phyloP scores from a whole-genome alignment of 495 filamentous ascomycete species.

The Penicillium paxilli region DNA sequence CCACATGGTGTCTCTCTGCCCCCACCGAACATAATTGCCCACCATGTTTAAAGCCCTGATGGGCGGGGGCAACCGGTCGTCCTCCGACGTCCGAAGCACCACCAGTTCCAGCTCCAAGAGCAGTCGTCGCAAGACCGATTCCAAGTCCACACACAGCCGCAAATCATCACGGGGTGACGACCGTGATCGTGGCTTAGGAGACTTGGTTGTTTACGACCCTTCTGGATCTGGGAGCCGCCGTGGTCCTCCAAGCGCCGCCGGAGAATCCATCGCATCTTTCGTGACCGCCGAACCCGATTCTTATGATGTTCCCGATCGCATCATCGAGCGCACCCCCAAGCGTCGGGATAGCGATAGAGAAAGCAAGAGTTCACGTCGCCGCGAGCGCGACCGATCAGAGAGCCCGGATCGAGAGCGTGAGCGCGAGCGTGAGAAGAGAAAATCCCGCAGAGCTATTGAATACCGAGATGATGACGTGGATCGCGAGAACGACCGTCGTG shows the following conservation, averaged over 20 bases:
- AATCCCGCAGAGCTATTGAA: constrained; percentile 24
- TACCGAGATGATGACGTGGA: constrained; percentile 26
- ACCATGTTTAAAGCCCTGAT: constrained; percentile 49
- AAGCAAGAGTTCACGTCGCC: constrained; percentile 31
- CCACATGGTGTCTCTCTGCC: constrained; percentile 36
- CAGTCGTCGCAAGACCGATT: constrained; percentile 35
- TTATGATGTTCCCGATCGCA: constrained; percentile 27
- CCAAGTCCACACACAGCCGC: constrained; percentile 43
- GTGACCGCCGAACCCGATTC: constrained; percentile 50
- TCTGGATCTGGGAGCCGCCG: constrained; percentile 39
- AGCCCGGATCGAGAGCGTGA: constrained; percentile 40
- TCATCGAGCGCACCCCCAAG: constrained; percentile 34
- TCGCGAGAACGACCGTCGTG: constrained; percentile 31
- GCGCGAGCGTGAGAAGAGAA: constrained; percentile 34
- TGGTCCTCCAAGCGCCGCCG: constrained; percentile 37
- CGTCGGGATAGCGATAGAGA: constrained; percentile 35
- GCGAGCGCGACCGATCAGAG: constrained; percentile 31
- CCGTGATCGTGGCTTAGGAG: constrained; percentile 50
- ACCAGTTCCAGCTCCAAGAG: constrained; percentile 34
- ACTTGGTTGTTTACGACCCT: constrained; percentile 36
- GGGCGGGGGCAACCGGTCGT: constrained; percentile 40
- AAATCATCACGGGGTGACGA: constrained; percentile 57
- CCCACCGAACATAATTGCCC: constrained; percentile 31
- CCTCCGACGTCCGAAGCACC: constrained; percentile 37
- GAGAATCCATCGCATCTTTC: constrained; percentile 53